Percentiles rank a stretch among this genome's conserved stretches.
phyloP scores from a whole-genome alignment of 176 grass and related monocot species.

The Hsuehochloa calcarea region DNA sequence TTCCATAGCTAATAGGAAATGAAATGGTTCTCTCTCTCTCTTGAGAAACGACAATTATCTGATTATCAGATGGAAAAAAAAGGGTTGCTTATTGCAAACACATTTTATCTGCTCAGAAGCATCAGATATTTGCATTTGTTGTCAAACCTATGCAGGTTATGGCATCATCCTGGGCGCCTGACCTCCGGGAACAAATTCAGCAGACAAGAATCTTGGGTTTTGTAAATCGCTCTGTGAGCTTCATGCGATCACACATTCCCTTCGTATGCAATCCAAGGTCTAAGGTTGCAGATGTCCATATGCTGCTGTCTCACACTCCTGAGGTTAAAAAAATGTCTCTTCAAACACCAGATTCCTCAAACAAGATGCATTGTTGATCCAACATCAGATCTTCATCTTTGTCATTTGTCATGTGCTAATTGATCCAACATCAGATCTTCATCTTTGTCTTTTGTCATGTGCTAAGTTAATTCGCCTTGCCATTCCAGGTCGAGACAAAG shows the following conservation, averaged over 20 bases:
- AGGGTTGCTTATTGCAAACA: background rate
- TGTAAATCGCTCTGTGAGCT: slow-evolving; percentile 29
- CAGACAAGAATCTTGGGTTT: slow-evolving; percentile 37
- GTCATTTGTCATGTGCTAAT: background rate
- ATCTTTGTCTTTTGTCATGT: background rate
- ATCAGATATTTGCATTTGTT: background rate
- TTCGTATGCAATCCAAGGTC: slow-evolving; percentile 6
- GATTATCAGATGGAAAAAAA: background rate
- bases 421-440: background rate
- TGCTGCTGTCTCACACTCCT: background rate
- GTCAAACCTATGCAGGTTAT: slow-evolving; percentile 38
- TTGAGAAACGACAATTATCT: background rate
- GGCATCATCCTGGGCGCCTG: slow-evolving; percentile 46
- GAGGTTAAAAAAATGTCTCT: slow-evolving; percentile 7
- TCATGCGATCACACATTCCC: slow-evolving; percentile 32
- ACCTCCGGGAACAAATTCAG: slow-evolving; percentile 31
- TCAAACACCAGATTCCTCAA: background rate
- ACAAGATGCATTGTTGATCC: background rate
- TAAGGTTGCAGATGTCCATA: slow-evolving; percentile 25
- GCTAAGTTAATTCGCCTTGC: background rate
- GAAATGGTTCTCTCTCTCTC: background rate
- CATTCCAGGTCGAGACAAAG: slow-evolving; percentile 27
- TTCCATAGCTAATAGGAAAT: background rate
- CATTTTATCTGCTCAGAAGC: background rate
- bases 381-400: background rate